Percentiles rank a stretch among this genome's conserved stretches.
These are phyloP conservation scores for Mariannaea elegans DNA, from an alignment of 2,329 filamentous ascomycete genomes.

Conservation along the genomic window DNA sequence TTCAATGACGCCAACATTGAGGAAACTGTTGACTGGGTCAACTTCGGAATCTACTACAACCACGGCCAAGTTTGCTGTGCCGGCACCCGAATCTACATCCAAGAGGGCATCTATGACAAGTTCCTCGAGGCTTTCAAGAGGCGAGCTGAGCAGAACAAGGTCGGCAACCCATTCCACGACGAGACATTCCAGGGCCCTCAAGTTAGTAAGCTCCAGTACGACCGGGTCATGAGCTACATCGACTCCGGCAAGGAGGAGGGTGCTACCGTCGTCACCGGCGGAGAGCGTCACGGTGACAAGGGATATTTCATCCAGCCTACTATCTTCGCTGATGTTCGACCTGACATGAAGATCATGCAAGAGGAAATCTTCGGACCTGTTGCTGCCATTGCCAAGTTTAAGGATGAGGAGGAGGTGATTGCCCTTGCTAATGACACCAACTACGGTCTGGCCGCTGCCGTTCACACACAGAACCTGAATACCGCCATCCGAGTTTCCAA, in stretches of 20 bases:
- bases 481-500: neutral
- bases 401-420: neutral
- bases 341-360: slow-evolving; percentile 3
- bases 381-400: neutral
- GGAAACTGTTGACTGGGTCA: neutral
- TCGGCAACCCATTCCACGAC: neutral
- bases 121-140: neutral
- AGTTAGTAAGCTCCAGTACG: neutral
- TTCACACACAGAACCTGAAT: neutral
- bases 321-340: neutral
- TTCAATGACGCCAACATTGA: neutral
- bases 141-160: neutral
- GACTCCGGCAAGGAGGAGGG: neutral
- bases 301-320: slow-evolving; percentile 1
- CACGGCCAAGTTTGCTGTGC: neutral
- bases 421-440: neutral
- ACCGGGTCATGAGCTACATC: neutral
- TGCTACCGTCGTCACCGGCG: neutral
- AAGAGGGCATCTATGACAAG: neutral
- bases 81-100: neutral
- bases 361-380: slow-evolving; percentile 4
- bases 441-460: neutral
- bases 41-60: neutral
- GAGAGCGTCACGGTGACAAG: neutral
- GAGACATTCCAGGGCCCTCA: neutral